Percentiles rank a stretch among this genome's conserved stretches.
Conservation (phyloP, 106 monocot species). For the Hemerocallis citrina region DNA sequence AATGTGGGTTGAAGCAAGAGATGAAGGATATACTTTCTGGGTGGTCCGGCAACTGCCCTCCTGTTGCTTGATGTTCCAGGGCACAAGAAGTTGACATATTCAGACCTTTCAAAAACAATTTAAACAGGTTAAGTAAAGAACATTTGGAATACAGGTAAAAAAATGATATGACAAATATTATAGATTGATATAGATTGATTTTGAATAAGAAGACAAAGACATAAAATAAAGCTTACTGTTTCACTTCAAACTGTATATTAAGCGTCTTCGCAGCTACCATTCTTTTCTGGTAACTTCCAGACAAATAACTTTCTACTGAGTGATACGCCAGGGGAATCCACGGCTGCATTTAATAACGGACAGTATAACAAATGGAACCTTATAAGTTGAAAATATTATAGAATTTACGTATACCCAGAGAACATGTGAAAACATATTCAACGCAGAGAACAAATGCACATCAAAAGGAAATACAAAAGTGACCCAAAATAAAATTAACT, state of each 20-base stretch:
- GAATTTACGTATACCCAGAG: too few relatives aligned
- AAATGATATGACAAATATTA: not conserved
- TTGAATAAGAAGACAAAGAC: too few relatives aligned
- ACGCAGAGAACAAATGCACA: too few relatives aligned
- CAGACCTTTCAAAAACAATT: conserved; percentile 9
- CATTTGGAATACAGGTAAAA: not conserved
- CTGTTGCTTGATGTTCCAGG: conserved; percentile 2
- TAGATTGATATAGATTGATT: not conserved
- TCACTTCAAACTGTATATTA: conserved; percentile 9
- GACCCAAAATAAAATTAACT: not conserved
- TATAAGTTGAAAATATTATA: too few relatives aligned
- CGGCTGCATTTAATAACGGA: conserved; percentile 7
- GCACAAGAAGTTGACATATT: conserved; percentile 11
- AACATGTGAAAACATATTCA: too few relatives aligned
- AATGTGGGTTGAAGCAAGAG: not conserved
- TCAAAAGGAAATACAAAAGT: not conserved
- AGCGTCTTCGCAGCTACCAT: not conserved
- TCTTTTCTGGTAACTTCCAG: conserved; percentile 5
- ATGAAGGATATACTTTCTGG: conserved; percentile 7
- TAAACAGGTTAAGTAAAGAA: not conserved
- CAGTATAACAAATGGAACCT: too few relatives aligned
- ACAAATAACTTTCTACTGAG: conserved; percentile 5
- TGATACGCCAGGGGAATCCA: conserved; percentile 20
- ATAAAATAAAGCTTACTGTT: conserved; percentile 10
- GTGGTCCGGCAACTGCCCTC: conserved; percentile 2